Percentiles rank a stretch among this genome's conserved stretches.
These are phyloP conservation scores for Picea sitchensis DNA, from an alignment of 75 land plant species.

Conservation along the genomic window DNA sequence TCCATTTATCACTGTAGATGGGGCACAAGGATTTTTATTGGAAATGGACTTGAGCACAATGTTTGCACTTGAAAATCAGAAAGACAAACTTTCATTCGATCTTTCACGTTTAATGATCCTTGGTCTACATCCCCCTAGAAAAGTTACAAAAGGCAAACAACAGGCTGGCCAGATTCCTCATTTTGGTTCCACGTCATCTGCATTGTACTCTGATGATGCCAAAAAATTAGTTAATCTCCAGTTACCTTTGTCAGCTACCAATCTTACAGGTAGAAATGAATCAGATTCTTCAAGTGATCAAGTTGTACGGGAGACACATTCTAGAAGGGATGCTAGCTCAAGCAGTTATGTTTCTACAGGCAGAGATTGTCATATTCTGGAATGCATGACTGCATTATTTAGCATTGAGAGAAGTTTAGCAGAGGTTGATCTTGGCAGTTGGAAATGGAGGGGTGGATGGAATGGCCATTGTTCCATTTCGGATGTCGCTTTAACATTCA, in stretches of 20 bases:
- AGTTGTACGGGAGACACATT: not conserved
- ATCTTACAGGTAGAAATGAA: slow-evolving; percentile 9
- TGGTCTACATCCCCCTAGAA: slow-evolving; percentile 19
- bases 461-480: slow-evolving; percentile 55
- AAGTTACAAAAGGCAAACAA: not conserved
- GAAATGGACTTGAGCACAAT: slow-evolving; percentile 25
- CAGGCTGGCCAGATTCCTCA: slow-evolving; percentile 17
- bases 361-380: slow-evolving; percentile 36
- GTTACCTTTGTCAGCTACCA: not conserved
- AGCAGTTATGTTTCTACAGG: slow-evolving; percentile 10
- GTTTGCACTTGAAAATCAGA: slow-evolving; percentile 7
- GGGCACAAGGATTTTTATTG: slow-evolving; percentile 29
- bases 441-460: slow-evolving; percentile 42
- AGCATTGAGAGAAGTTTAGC: slow-evolving; percentile 30
- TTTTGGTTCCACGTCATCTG: slow-evolving; percentile 16
- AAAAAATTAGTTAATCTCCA: slow-evolving; percentile 4
- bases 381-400: slow-evolving; percentile 27
- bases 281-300: slow-evolving; percentile 10
- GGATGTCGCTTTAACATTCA: slow-evolving; percentile 63
- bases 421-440: not conserved
- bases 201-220: not conserved
- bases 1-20: slow-evolving; percentile 20
- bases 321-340: not conserved
- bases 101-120: slow-evolving; percentile 33
- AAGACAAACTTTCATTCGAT: slow-evolving; percentile 14